These are phyloP conservation scores for Dorcoceras hygrometricum DNA, from an alignment of 257 asterid genomes.

Conservation along the genomic window DNA sequence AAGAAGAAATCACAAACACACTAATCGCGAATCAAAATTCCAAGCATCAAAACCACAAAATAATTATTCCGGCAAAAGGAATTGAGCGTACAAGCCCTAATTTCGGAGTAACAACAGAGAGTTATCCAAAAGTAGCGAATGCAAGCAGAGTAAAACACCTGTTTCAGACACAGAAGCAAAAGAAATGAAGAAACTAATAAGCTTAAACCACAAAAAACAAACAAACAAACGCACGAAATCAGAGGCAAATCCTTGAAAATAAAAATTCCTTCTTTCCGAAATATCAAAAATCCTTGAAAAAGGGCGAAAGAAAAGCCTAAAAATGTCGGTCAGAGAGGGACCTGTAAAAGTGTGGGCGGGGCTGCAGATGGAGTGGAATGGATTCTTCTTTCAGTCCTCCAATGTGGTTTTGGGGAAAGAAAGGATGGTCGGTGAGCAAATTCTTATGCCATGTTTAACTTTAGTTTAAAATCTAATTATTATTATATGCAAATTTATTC, in stretches of 20 bases:
- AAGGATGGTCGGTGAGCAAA: neutral
- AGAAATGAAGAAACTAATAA: neutral
- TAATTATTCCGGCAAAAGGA: conserved; percentile 1
- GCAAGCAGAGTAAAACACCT: conserved; percentile 8
- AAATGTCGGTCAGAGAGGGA: neutral
- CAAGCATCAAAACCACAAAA: conserved; percentile 12
- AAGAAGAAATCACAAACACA: neutral
- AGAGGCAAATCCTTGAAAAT: neutral
- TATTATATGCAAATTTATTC: neutral
- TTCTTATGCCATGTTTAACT: too few species aligned
- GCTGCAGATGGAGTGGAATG: neutral
- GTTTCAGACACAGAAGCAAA: neutral
- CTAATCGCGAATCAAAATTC: neutral
- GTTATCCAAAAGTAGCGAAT: conserved; percentile 18
- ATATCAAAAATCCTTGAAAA: neutral
- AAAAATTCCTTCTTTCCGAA: neutral
- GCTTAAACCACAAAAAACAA: neutral
- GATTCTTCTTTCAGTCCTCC: neutral
- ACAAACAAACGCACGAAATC: neutral
- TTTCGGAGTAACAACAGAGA: conserved; percentile 22
- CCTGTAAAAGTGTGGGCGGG: neutral
- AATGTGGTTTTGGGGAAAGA: neutral
- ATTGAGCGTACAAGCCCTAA: conserved; percentile 27
- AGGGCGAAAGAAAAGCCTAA: conserved; percentile 10
- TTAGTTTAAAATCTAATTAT: neutral